Conservation (phyloP, 768 basidiomycete genomes). For the Mycena rebaudengoi region DNA sequence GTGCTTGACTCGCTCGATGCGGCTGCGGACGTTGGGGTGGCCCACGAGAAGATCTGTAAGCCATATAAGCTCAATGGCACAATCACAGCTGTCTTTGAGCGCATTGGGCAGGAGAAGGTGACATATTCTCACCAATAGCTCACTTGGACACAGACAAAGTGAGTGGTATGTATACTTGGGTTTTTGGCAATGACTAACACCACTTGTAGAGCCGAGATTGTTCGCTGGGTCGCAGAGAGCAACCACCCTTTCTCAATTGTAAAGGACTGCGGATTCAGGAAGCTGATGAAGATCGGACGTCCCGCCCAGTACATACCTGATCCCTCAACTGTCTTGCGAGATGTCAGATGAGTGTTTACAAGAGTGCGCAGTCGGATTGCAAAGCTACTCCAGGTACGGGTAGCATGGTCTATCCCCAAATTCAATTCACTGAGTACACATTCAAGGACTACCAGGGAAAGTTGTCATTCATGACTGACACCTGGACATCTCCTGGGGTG, state of each 20-base stretch:
- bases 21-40: not conserved
- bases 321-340: slow-evolving; percentile 37
- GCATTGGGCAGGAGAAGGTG: not conserved
- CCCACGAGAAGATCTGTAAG: slow-evolving; percentile 7
- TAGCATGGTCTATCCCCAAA: not conserved
- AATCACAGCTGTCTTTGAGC: not conserved
- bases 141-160: not conserved
- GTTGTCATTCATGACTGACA: not conserved
- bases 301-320: slow-evolving; percentile 43
- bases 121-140: not conserved
- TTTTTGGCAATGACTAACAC: not conserved
- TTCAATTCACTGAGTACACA: not conserved
- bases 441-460: not conserved
- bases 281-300: slow-evolving; percentile 41
- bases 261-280: slow-evolving; percentile 40
- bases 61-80: not conserved
- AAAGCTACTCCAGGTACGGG: slow-evolving; percentile 34
- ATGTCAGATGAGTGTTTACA: slow-evolving; percentile 40
- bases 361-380: slow-evolving; percentile 34
- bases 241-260: slow-evolving; percentile 45
- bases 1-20: slow-evolving; percentile 25
- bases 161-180: not conserved
- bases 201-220: slow-evolving; percentile 35
- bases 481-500: slow-evolving; percentile 8
- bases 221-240: slow-evolving; percentile 46